Conservation (phyloP, 495 filamentous ascomycete genomes). For the Neurospora sp. region DNA sequence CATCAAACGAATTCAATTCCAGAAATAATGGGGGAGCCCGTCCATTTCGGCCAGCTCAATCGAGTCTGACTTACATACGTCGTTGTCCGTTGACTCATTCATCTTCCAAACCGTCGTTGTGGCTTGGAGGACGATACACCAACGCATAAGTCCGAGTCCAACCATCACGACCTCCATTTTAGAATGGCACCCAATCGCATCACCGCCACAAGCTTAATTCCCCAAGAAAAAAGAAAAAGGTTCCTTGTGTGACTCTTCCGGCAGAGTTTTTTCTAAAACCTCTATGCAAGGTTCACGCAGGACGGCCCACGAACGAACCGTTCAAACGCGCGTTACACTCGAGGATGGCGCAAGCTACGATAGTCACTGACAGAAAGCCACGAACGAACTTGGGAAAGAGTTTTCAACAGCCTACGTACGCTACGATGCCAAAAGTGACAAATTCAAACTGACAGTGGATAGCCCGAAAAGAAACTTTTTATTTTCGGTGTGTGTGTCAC, state of each 20-base stretch:
- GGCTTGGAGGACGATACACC: neutral
- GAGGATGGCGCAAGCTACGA: neutral
- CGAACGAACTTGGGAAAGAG: neutral
- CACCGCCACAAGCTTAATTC: neutral
- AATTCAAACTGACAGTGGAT: neutral
- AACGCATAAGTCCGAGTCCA: neutral
- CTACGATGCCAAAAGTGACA: neutral
- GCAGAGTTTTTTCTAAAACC: neutral
- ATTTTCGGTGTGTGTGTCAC: neutral
- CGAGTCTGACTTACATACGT: neutral
- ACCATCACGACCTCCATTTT: neutral
- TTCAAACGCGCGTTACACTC: neutral
- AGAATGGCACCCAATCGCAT: neutral
- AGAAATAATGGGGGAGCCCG: neutral
- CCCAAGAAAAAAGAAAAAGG: neutral
- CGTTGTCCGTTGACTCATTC: neutral
- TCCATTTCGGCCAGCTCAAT: neutral
- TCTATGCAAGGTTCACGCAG: neutral
- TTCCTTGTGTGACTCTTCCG: neutral
- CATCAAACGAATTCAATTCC: neutral
- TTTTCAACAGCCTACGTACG: neutral
- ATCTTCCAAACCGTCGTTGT: neutral
- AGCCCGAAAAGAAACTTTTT: neutral
- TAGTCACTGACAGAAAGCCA: neutral
- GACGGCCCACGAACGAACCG: neutral